Evolutionary conservation across 2,329 filamentous ascomycete species (phyloP).

Genomic region (Alternaria longipes): DNA sequence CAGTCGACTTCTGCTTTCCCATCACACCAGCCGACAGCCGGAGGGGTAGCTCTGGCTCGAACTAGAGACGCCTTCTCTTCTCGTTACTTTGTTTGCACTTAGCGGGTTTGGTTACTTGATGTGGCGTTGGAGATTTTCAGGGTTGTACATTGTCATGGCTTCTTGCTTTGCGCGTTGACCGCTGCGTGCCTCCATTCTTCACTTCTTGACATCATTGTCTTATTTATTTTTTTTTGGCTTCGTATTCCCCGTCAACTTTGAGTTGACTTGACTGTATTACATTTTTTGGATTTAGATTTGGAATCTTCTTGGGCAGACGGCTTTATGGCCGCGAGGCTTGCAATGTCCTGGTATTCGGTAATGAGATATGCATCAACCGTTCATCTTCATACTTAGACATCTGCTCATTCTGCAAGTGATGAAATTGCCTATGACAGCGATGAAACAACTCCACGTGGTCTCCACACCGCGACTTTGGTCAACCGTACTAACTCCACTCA

Average conservation of each 20-base stretch:
- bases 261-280: background rate
- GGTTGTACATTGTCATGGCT: background rate
- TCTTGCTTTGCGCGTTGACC: background rate
- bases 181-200: background rate
- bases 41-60: constrained; percentile 10
- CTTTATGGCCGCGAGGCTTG: background rate
- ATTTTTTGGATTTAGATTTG: background rate
- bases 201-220: background rate
- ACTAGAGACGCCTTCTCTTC: constrained; percentile 5
- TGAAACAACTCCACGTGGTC: background rate
- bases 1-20: constrained; percentile 53
- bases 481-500: background rate
- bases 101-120: constrained; percentile 28
- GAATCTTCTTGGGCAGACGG: background rate
- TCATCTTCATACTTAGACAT: background rate
- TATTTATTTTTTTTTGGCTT: background rate
- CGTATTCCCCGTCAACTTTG: background rate
- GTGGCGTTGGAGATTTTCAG: background rate
- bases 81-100: constrained; percentile 41
- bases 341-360: background rate
- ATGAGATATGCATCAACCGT: background rate
- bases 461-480: background rate
- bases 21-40: constrained; percentile 37
- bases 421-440: background rate
- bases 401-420: background rate